Conservation (phyloP, 2,329 filamentous ascomycete genomes). For the Calonectria pseudoturangicola region DNA sequence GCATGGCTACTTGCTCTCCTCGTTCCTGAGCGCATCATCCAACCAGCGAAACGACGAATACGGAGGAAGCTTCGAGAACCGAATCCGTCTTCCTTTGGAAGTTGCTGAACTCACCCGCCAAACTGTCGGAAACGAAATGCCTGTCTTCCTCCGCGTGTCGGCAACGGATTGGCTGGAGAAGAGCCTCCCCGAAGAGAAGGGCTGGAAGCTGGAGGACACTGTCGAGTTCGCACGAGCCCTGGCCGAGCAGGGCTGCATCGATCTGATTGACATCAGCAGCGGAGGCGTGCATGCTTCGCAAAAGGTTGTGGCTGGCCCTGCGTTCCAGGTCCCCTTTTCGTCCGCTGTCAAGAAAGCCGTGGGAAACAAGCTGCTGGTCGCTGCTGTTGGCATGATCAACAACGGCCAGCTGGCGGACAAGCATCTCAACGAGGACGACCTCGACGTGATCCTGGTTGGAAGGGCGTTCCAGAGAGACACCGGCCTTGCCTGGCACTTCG, state of each 20-base stretch:
- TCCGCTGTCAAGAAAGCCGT: conserved; percentile 2
- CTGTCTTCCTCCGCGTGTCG: conserved; percentile 6
- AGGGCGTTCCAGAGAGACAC: conserved; percentile 10
- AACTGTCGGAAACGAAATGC: not conserved
- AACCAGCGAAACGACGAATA: conserved; percentile 20
- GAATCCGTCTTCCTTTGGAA: not conserved
- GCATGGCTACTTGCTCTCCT: conserved; percentile 10
- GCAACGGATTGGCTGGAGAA: conserved; percentile 9
- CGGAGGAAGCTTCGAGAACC: conserved; percentile 13
- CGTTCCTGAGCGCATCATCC: conserved; percentile 10
- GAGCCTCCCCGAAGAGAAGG: conserved; percentile 10
- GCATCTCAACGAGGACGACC: not conserved
- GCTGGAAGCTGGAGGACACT: conserved; percentile 5
- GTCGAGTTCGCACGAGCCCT: conserved; percentile 15
- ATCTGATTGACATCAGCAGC: conserved; percentile 9
- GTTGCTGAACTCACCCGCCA: conserved; percentile 6
- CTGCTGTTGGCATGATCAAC: conserved; percentile 8
- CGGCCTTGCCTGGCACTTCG: conserved; percentile 7
- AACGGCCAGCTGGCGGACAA: conserved; percentile 6
- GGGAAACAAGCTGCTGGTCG: conserved; percentile 5
- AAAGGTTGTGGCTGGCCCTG: conserved; percentile 3
- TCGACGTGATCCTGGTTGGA: not conserved
- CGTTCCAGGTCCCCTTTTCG: conserved; percentile 1
- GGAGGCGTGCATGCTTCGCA: not conserved
- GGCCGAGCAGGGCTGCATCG: conserved; percentile 1